These are phyloP conservation scores for Talaromyces thailandensis DNA, from an alignment of 495 filamentous ascomycete genomes.

Conservation along the genomic window DNA sequence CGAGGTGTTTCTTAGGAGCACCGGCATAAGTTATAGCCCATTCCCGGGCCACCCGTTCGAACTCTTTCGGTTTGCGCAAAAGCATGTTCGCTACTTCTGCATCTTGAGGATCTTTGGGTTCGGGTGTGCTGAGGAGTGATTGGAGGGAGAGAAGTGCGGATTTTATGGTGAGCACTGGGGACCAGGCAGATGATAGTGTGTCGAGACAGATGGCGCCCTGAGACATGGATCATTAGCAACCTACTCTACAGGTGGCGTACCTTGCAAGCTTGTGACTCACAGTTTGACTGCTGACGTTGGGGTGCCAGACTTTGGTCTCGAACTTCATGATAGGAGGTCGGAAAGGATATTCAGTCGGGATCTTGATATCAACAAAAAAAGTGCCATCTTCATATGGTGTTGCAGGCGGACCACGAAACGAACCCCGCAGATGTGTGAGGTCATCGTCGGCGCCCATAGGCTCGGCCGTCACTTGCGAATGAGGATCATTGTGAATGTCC, in stretches of 20 bases:
- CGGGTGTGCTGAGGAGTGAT: conserved; percentile 83
- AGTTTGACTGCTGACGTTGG: conserved; percentile 92
- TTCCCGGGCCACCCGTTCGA: conserved; percentile 74
- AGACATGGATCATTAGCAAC: not conserved
- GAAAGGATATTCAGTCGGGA: conserved; percentile 89
- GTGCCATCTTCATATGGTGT: conserved; percentile 90
- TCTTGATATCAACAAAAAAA: conserved; percentile 74
- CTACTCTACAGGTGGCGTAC: not conserved
- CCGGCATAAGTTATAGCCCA: conserved; percentile 83
- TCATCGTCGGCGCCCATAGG: conserved; percentile 57
- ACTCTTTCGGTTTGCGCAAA: conserved; percentile 65
- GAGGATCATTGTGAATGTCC: conserved; percentile 72
- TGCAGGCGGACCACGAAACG: conserved; percentile 80
- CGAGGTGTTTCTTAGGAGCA: conserved; percentile 51
- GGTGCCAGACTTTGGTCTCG: conserved; percentile 94
- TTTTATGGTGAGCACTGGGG: conserved; percentile 92
- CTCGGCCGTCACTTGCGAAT: conserved; percentile 63
- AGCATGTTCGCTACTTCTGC: conserved; percentile 93
- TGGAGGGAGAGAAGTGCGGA: conserved; percentile 88
- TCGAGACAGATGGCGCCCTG: conserved; percentile 97
- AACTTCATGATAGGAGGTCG: conserved; percentile 89
- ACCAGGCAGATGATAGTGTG: conserved; percentile 84
- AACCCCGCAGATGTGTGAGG: conserved; percentile 75
- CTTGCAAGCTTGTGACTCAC: conserved; percentile 40
- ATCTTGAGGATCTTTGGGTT: conserved; percentile 95